These are phyloP conservation scores for Aureobasidium sp. DNA, from an alignment of 2,329 filamentous ascomycete species.

Conservation along the genomic window DNA sequence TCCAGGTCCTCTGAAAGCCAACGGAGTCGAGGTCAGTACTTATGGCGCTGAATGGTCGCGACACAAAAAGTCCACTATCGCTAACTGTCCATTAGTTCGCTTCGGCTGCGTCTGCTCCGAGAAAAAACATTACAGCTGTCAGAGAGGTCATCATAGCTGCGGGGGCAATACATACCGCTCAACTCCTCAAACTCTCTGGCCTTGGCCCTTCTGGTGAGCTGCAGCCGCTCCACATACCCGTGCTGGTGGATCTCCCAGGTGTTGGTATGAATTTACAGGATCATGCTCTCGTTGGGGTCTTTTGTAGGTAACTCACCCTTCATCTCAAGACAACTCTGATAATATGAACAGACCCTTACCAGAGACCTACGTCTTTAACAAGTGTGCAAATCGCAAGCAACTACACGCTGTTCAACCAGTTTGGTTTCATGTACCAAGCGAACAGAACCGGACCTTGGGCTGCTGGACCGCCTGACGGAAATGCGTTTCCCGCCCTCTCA, in stretches of 20 bases:
- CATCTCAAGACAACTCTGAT: background rate
- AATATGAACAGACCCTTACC: background rate
- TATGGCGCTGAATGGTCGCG: no score
- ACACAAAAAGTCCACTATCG: no score
- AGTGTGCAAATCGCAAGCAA: constrained; percentile 5
- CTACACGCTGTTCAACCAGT: background rate
- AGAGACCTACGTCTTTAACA: background rate
- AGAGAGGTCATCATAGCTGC: constrained; percentile 24
- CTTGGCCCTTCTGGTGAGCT: constrained; percentile 49
- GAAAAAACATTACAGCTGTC: constrained; percentile 18
- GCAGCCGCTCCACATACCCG: constrained; percentile 34
- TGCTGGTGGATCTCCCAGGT: constrained; percentile 48
- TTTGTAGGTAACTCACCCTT: background rate
- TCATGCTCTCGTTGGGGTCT: constrained; percentile 29
- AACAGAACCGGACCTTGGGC: constrained; percentile 23
- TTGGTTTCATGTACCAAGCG: constrained; percentile 17
- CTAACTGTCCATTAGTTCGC: constrained; percentile 15
- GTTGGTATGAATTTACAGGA: constrained; percentile 58
- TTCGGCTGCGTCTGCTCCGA: constrained; percentile 12
- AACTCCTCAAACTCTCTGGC: constrained; percentile 35
- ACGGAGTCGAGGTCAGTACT: constrained; percentile 13
- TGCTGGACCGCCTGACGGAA: constrained; percentile 18
- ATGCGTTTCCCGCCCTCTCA: constrained; percentile 22
- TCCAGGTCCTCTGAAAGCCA: background rate
- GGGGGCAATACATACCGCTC: constrained; percentile 22